These are phyloP conservation scores for Clonostachys rhizophaga DNA, from an alignment of 2,329 filamentous ascomycete species.

Conservation along the genomic window DNA sequence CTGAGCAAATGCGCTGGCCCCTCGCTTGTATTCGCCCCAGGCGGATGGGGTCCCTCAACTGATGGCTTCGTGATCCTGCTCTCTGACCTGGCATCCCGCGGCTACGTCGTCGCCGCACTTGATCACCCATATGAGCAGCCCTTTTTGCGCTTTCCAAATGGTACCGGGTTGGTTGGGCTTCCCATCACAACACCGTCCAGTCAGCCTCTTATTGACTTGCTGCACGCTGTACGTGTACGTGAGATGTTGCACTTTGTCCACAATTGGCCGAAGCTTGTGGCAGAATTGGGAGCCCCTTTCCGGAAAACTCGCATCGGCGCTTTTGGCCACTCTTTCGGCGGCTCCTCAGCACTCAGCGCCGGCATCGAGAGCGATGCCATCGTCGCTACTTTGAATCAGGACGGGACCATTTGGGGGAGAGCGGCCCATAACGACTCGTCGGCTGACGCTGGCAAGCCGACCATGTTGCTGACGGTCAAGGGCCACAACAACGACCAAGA, in stretches of 20 bases:
- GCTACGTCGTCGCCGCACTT: constrained; percentile 15
- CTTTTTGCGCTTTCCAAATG: constrained; percentile 16
- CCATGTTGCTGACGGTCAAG: constrained; percentile 10
- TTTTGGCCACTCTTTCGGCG: constrained; percentile 14
- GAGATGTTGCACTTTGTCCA: constrained; percentile 12
- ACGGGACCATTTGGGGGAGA: constrained; percentile 6
- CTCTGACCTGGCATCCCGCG: constrained; percentile 9
- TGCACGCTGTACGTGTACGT: constrained; percentile 9
- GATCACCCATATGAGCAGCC: constrained; percentile 20
- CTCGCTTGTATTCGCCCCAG: constrained; percentile 6
- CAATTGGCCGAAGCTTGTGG: constrained; percentile 6
- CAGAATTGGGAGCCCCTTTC: constrained; percentile 7
- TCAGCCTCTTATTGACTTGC: not conserved
- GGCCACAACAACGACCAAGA: constrained; percentile 7
- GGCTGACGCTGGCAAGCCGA: constrained; percentile 11
- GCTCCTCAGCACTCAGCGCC: constrained; percentile 10
- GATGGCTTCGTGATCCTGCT: constrained; percentile 5
- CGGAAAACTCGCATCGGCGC: constrained; percentile 8
- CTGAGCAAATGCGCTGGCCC: constrained; percentile 1
- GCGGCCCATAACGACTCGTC: constrained; percentile 3
- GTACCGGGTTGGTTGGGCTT: constrained; percentile 13
- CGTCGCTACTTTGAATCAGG: constrained; percentile 12
- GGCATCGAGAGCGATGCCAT: constrained; percentile 6
- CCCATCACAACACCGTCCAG: constrained; percentile 3
- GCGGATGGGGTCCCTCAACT: constrained; percentile 6